phyloP scores from a whole-genome alignment of 78 protist species.

The Tieghemostelium lacteum region DNA sequence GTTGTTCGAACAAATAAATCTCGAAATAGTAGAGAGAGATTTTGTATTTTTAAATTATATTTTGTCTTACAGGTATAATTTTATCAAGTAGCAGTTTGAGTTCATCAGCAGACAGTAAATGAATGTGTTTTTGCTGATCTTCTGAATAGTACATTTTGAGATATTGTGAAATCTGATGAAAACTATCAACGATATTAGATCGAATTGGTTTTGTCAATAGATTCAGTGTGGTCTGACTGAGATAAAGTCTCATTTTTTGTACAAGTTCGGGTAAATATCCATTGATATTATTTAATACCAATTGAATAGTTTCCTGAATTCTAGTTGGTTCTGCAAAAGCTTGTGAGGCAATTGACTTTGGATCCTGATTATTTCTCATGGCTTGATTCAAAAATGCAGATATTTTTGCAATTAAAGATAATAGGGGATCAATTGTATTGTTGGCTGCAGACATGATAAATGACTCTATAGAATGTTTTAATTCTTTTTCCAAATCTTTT shows the following conservation, averaged over 20 bases:
- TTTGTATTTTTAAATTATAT: no score
- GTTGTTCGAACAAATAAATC: no score
- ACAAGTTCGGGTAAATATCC: slow-evolving; percentile 43
- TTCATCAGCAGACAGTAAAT: slow-evolving; percentile 11
- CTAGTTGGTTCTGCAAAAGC: slow-evolving; percentile 59
- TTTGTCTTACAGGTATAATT: no score
- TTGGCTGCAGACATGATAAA: slow-evolving; percentile 72
- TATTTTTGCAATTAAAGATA: slow-evolving; percentile 58
- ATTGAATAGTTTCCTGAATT: slow-evolving; percentile 30
- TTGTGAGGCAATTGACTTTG: slow-evolving; percentile 31
- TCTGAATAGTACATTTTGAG: slow-evolving; percentile 42
- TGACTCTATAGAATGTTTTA: slow-evolving; percentile 64
- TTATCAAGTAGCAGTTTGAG: slow-evolving; percentile 29
- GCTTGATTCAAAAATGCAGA: slow-evolving; percentile 55
- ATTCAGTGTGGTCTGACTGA: slow-evolving; percentile 14
- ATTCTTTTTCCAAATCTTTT: slow-evolving; percentile 81
- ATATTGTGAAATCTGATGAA: slow-evolving; percentile 65
- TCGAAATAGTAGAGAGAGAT: no score
- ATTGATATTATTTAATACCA: neutral
- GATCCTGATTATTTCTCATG: neutral
- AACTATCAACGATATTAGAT: slow-evolving; percentile 61
- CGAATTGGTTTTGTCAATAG: slow-evolving; percentile 63
- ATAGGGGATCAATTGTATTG: slow-evolving; percentile 48
- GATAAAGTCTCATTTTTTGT: slow-evolving; percentile 26
- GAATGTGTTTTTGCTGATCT: slow-evolving; percentile 34